Percentiles rank a stretch among this genome's conserved stretches.
Evolutionary conservation across 441 rosid species (phyloP).

Genomic region (Erysimum pusillum): DNA sequence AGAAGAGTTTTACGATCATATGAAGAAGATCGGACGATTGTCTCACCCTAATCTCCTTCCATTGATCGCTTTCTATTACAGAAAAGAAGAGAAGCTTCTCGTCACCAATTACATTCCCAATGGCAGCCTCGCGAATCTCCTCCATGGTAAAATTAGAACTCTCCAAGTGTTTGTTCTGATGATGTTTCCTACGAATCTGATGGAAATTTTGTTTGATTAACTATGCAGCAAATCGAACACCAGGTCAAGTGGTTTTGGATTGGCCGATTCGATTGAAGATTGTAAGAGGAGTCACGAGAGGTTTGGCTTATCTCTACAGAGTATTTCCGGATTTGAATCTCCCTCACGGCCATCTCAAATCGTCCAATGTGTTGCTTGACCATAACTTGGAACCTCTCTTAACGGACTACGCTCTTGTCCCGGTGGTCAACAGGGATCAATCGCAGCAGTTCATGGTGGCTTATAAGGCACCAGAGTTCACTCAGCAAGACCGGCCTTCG

Average conservation of each 20-base stretch:
- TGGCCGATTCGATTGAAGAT: slow-evolving; percentile 84
- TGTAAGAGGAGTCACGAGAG: slow-evolving; percentile 79
- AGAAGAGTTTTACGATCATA: slow-evolving; percentile 72
- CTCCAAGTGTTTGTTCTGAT: neutral
- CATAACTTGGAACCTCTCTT: slow-evolving; percentile 59
- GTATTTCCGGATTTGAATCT: slow-evolving; percentile 59
- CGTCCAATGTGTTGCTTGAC: slow-evolving; percentile 83
- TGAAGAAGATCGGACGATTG: slow-evolving; percentile 72
- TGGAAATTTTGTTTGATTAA: slow-evolving; percentile 3
- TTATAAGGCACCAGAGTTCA: slow-evolving; percentile 84
- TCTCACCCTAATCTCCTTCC: slow-evolving; percentile 81
- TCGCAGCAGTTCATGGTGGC: slow-evolving; percentile 78
- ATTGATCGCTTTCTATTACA: slow-evolving; percentile 68
- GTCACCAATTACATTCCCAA: slow-evolving; percentile 68
- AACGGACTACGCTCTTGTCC: slow-evolving; percentile 70
- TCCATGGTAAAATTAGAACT: slow-evolving; percentile 60
- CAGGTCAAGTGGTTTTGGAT: slow-evolving; percentile 60
- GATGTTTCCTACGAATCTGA: neutral
- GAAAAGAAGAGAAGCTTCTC: slow-evolving; percentile 87
- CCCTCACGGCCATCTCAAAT: slow-evolving; percentile 89
- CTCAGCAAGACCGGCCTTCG: slow-evolving; percentile 53
- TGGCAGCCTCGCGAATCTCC: slow-evolving; percentile 84
- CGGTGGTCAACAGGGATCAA: slow-evolving; percentile 68
- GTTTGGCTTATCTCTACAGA: slow-evolving; percentile 68
- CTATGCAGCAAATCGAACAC: slow-evolving; percentile 56